phyloP scores from a whole-genome alignment of 169 alveolate species.

The Theileria annulata region DNA sequence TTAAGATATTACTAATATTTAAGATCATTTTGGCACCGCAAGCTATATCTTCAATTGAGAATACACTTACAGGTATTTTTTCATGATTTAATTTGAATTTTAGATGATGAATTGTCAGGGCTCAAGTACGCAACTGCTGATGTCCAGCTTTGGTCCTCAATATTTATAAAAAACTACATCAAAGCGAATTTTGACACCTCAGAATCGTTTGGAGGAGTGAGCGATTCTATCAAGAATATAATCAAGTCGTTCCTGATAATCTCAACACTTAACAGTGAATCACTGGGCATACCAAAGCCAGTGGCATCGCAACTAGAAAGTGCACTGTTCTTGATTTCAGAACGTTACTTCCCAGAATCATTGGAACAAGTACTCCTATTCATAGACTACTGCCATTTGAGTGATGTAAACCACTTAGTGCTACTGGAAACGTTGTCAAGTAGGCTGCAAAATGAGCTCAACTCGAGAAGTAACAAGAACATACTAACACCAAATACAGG shows the following conservation, averaged over 20 bases:
- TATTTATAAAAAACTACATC: slow-evolving; percentile 56
- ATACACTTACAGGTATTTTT: slow-evolving; percentile 22
- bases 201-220: slow-evolving; percentile 60
- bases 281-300: slow-evolving; percentile 25
- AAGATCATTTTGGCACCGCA: slow-evolving; percentile 47
- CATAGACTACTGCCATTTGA: slow-evolving; percentile 55
- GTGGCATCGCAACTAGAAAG: slow-evolving; percentile 55
- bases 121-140: slow-evolving; percentile 48
- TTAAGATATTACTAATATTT: slow-evolving; percentile 35
- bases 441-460: slow-evolving; percentile 38
- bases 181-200: slow-evolving; percentile 45
- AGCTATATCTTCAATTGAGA: slow-evolving; percentile 10
- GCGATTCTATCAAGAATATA: slow-evolving; percentile 28
- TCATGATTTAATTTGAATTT: not conserved
- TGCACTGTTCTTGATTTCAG: slow-evolving; percentile 41
- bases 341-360: slow-evolving; percentile 52
- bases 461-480: slow-evolving; percentile 17
- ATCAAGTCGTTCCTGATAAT: slow-evolving; percentile 48
- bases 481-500: not conserved
- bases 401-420: slow-evolving; percentile 39
- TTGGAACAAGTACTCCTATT: slow-evolving; percentile 44
- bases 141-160: slow-evolving; percentile 63
- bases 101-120: slow-evolving; percentile 57
- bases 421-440: slow-evolving; percentile 31
- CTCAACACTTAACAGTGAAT: slow-evolving; percentile 34